Conservation (phyloP, 2,329 filamentous ascomycete genomes). For the Monilinia fructigena region DNA sequence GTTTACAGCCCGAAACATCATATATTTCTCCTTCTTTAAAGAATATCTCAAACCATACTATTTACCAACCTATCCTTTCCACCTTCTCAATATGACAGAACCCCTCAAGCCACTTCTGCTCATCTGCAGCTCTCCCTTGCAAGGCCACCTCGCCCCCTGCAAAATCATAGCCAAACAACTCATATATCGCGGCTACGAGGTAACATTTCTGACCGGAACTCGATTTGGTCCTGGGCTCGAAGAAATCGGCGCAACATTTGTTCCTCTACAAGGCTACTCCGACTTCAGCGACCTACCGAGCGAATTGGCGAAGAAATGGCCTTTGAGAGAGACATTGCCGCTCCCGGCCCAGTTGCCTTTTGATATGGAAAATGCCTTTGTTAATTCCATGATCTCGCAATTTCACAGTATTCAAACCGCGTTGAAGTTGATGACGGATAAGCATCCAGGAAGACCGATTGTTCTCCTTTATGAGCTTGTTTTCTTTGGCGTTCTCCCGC, state of each 20-base stretch:
- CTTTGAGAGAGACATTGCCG: neutral
- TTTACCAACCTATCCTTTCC: neutral
- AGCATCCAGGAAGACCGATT: constrained; percentile 3
- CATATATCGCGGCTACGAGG: constrained; percentile 43
- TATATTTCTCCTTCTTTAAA: neutral
- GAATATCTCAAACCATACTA: neutral
- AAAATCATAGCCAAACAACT: constrained; percentile 25
- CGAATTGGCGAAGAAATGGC: neutral
- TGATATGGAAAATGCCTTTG: neutral
- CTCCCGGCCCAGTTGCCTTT: neutral
- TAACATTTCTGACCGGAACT: constrained; percentile 45
- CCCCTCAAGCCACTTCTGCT: neutral
- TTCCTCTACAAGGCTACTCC: constrained; percentile 34
- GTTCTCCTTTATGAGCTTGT: neutral
- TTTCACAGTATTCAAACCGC: neutral
- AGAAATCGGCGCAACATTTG: constrained; percentile 43
- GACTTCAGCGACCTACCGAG: constrained; percentile 27
- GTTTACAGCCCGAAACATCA: neutral
- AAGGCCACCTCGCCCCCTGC: constrained; percentile 27
- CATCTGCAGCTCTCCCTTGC: constrained; percentile 15
- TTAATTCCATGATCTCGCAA: neutral
- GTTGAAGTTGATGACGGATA: constrained; percentile 8
- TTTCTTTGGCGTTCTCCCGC: neutral
- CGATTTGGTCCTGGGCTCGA: constrained; percentile 42
- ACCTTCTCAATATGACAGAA: neutral